Evolutionary conservation across 768 basidiomycete genomes (phyloP).

Genomic region (Gloeopeniophorella convolvens): DNA sequence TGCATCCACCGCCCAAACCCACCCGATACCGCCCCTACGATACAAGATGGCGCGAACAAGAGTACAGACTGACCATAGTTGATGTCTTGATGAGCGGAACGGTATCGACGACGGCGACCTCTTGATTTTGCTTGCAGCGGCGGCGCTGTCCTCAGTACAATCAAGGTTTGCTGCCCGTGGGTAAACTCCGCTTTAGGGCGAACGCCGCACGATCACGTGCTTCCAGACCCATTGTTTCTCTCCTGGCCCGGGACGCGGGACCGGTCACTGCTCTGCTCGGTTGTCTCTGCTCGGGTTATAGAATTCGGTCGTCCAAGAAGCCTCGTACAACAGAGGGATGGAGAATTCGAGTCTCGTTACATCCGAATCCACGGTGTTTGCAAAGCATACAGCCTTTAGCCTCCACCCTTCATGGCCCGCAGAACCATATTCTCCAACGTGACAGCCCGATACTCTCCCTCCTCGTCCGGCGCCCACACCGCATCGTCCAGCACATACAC

Average conservation of each 20-base stretch:
- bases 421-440: slow-evolving; percentile 85
- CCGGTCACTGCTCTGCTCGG: not conserved
- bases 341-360: too few relatives aligned
- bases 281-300: too few relatives aligned
- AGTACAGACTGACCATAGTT: slow-evolving; percentile 32
- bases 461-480: slow-evolving; percentile 73
- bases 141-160: slow-evolving; percentile 2
- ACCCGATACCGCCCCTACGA: slow-evolving; percentile 3
- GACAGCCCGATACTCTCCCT: slow-evolving; percentile 68
- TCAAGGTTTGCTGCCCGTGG: slow-evolving; percentile 16
- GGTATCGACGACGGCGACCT: slow-evolving; percentile 30
- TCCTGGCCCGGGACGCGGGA: too few relatives aligned
- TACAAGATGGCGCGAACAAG: not conserved
- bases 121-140: slow-evolving; percentile 15
- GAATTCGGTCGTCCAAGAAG: too few relatives aligned
- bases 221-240: too few relatives aligned
- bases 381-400: not conserved
- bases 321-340: too few relatives aligned
- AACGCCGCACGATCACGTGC: too few relatives aligned
- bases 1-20: slow-evolving; percentile 4
- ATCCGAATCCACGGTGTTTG: too few relatives aligned
- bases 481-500: slow-evolving; percentile 93
- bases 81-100: slow-evolving; percentile 28
- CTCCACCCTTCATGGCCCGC: slow-evolving; percentile 34
- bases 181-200: slow-evolving; percentile 15